Evolutionary conservation across 306 rosid species (phyloP).

Genomic region (Lathyrus oleraceus): DNA sequence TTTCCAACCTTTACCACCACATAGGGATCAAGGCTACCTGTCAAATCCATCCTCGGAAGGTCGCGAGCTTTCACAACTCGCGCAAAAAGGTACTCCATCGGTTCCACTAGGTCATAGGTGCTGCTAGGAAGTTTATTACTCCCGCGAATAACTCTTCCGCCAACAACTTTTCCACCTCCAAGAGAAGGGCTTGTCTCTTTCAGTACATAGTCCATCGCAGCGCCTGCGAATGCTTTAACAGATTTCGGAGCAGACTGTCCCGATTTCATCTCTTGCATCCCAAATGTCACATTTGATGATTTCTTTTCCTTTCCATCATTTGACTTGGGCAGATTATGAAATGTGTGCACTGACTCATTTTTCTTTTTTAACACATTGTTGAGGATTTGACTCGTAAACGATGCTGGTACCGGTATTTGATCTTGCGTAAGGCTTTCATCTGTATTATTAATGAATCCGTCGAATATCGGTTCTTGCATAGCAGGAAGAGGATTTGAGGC

Average conservation of each 20-base stretch:
- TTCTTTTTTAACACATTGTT: conserved; percentile 50
- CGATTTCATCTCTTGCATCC: conserved; percentile 66
- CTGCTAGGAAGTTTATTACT: conserved; percentile 50
- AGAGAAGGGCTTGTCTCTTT: conserved; percentile 86
- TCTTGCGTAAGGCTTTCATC: conserved; percentile 34
- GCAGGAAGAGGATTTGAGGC: conserved; percentile 79
- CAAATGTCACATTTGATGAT: conserved; percentile 36
- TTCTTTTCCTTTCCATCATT: conserved; percentile 41
- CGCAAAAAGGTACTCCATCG: conserved; percentile 73
- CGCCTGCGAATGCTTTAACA: conserved; percentile 46
- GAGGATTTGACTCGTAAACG: conserved; percentile 40
- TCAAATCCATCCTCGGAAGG: conserved; percentile 77
- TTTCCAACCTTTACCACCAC: conserved; percentile 86
- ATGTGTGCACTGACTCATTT: conserved; percentile 50
- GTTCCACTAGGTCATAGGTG: conserved; percentile 87
- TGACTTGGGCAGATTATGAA: conserved; percentile 59
- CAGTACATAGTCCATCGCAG: conserved; percentile 55
- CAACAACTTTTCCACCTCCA: conserved; percentile 81
- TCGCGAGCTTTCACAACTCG: conserved; percentile 92
- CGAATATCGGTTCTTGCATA: conserved; percentile 44
- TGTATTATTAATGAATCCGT: background rate
- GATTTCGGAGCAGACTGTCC: conserved; percentile 46
- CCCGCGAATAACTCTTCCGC: conserved; percentile 60
- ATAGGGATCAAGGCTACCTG: conserved; percentile 92
- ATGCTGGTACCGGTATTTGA: conserved; percentile 38